phyloP scores from a whole-genome alignment of 2,329 filamentous ascomycete genomes.

The Tothia fuscella region DNA sequence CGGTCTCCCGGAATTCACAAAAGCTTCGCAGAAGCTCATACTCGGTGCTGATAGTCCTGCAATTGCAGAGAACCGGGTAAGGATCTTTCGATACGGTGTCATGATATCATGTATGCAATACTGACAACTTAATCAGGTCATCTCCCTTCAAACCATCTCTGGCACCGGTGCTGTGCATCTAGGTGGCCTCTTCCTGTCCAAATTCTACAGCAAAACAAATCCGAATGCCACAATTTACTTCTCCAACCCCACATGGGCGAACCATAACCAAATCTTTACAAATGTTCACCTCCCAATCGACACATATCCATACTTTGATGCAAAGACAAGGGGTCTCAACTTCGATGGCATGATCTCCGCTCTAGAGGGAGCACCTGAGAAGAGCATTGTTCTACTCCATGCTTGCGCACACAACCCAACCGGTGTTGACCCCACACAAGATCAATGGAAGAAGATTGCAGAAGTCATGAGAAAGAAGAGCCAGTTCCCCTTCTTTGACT shows the following conservation, averaged over 20 bases:
- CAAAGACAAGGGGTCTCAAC: slow-evolving; percentile 80
- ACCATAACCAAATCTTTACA: slow-evolving; percentile 96
- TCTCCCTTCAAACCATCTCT: slow-evolving; percentile 87
- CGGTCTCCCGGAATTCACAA: slow-evolving; percentile 73
- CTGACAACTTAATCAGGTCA: slow-evolving; percentile 32
- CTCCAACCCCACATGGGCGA: slow-evolving; percentile 93
- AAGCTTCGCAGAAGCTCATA: slow-evolving; percentile 82
- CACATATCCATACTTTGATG: slow-evolving; percentile 88
- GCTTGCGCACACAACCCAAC: slow-evolving; percentile 98
- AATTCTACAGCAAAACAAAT: slow-evolving; percentile 56
- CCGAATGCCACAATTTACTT: slow-evolving; percentile 70
- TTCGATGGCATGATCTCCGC: slow-evolving; percentile 75
- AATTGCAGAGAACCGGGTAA: slow-evolving; percentile 66
- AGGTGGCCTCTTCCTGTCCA: slow-evolving; percentile 83
- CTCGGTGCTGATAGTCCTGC: slow-evolving; percentile 71
- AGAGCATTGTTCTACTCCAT: slow-evolving; percentile 82
- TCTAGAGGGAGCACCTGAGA: slow-evolving; percentile 58
- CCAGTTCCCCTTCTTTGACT: slow-evolving; percentile 98
- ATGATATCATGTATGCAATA: background rate
- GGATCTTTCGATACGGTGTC: slow-evolving; percentile 15
- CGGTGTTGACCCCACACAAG: slow-evolving; percentile 83
- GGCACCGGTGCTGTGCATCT: slow-evolving; percentile 92
- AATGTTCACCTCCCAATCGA: slow-evolving; percentile 72
- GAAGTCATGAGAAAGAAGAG: slow-evolving; percentile 60
- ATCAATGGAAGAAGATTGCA: slow-evolving; percentile 90